Evolutionary conservation across 345 rosid species (phyloP), one percentile per base, ranked within the genome.

Genomic region (Hirschfeldia incana): DNA sequence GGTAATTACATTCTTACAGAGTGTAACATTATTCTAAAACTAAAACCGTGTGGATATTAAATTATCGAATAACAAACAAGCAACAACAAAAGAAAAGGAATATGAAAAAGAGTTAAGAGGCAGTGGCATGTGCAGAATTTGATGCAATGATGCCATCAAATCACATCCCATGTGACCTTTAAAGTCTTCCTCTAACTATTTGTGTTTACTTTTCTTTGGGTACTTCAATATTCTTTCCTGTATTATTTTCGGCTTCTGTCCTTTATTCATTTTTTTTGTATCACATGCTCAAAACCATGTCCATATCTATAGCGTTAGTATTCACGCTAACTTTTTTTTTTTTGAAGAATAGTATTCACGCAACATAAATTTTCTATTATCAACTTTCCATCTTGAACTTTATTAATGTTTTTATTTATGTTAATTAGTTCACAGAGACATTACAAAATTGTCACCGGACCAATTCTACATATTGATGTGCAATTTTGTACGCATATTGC

Each of bases 41-140:
- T 66, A 73, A 78, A 78, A 78, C 78, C 78, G 82, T 67, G 74
- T 78, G 78, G 78, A 67, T 73, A 67, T 65, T 57, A 33, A 13
- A 30, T 55, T 28, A 51, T 17, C 21, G 21, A 60, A 17, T 60
- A 44, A 69, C 15, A 65, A 65, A 78, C n/a, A 58, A 66, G 39
- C 16, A 65, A 58, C 30, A 21, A 78, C 70, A 58, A 65, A 51
- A 30, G 8, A 32, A 7, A 8, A 64, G 73, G 73, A 72, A 78
- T 78, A 55, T 55, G 16, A 53, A 72, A 78, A 66, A 78, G 67
- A 65, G 53, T 33, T 21, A 15, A 72, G 73, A 65, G 65, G 82
- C 82, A 79, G 69, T 6, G 82, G 82, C 78, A 79, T 79, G 82
- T 79, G 82, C 69, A 60, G 74, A 67, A 21, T 72, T 66, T 46